These are phyloP conservation scores for Beverwykella pulmonaria DNA, from an alignment of 495 filamentous ascomycete species.

Conservation along the genomic window DNA sequence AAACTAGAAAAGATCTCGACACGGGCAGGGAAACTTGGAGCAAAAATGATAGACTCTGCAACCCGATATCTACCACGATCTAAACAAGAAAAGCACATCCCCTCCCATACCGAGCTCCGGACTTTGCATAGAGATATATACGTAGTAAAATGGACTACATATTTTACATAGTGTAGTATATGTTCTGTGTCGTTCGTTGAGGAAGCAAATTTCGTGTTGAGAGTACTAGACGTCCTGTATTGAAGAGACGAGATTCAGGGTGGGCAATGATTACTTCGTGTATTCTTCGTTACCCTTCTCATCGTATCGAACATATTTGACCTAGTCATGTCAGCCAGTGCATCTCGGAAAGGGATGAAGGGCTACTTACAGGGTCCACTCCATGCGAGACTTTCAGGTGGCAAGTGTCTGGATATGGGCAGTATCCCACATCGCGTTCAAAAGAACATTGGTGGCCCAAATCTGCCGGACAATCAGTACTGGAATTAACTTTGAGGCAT, in stretches of 20 bases:
- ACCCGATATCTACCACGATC: too few species aligned
- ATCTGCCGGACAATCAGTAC: slow-evolving; percentile 6
- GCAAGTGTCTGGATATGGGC: slow-evolving; percentile 20
- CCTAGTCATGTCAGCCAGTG: neutral
- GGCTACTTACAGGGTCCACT: slow-evolving; percentile 22
- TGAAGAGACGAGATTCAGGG: neutral
- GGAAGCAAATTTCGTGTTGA: neutral
- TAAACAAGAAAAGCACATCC: too few species aligned
- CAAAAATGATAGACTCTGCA: too few species aligned
- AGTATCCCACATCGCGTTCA: slow-evolving; percentile 27
- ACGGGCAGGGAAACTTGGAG: too few species aligned
- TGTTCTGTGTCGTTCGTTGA: neutral
- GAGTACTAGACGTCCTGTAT: too few species aligned
- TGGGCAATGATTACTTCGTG: slow-evolving; percentile 3
- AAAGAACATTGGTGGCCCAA: slow-evolving; percentile 28
- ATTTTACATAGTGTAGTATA: neutral
- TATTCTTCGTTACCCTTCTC: slow-evolving; percentile 19
- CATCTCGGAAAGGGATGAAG: neutral
- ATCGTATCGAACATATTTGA: slow-evolving; percentile 14
- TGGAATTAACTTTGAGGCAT: neutral
- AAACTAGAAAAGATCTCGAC: too few species aligned
- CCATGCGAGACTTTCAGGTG: slow-evolving; percentile 19
- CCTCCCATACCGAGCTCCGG: too few species aligned
- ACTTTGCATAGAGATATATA: too few species aligned
- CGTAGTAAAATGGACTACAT: neutral